These are phyloP conservation scores for Suillus plorans DNA, from an alignment of 768 basidiomycete species.

Conservation along the genomic window DNA sequence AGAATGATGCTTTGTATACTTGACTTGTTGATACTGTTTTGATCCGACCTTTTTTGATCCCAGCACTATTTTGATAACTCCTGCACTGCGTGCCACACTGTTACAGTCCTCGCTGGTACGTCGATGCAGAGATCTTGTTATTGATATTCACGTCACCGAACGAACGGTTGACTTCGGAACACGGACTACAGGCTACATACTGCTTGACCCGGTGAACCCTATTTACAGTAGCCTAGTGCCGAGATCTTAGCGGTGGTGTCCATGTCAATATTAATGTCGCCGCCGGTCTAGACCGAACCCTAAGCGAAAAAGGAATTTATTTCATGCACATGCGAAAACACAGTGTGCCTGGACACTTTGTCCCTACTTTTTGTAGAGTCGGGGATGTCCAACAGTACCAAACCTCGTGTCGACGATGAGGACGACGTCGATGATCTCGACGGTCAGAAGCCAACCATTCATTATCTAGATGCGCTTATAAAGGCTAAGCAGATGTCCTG, in stretches of 20 bases:
- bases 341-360: no score
- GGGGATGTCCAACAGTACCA: conserved; percentile 14
- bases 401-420: conserved; percentile 31
- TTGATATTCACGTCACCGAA: no score
- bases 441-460: conserved; percentile 28
- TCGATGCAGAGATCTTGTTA: background rate
- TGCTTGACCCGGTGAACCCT: no score
- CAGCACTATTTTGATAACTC: background rate
- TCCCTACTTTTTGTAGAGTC: no score
- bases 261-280: no score
- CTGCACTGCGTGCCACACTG: background rate
- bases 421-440: conserved; percentile 43
- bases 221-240: no score
- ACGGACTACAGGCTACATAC: no score
- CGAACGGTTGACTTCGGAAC: no score
- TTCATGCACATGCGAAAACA: no score
- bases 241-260: no score
- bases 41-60: background rate
- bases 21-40: background rate
- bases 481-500: conserved; percentile 41
- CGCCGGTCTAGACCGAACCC: no score
- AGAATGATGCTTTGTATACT: background rate
- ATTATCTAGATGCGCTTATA: conserved; percentile 13
- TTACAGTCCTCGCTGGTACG: background rate
- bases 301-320: no score